These are phyloP conservation scores for Polytrichum formosum DNA, from an alignment of 225 moss, liverwort and hornwort genomes.

Conservation along the genomic window DNA sequence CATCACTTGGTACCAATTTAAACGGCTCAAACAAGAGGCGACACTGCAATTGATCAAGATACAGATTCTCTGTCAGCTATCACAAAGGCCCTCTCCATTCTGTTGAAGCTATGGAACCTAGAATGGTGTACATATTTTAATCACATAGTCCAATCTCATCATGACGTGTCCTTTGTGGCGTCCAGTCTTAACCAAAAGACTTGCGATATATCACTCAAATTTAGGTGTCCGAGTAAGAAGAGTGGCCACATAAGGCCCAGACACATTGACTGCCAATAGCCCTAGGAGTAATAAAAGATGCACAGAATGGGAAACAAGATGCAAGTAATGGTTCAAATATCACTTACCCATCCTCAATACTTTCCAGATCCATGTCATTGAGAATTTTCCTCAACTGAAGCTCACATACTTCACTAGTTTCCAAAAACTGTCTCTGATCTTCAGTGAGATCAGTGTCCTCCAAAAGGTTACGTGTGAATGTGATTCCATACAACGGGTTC, in stretches of 20 bases:
- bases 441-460: conserved; percentile 55
- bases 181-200: no score
- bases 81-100: no score
- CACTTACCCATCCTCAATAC: conserved; percentile 52
- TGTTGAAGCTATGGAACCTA: no score
- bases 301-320: neutral
- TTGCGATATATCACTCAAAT: no score
- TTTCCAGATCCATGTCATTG: conserved; percentile 60
- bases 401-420: conserved; percentile 55
- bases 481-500: conserved; percentile 53
- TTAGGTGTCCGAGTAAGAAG: no score
- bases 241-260: no score
- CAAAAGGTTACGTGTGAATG: conserved; percentile 45
- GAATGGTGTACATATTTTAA: no score
- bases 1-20: neutral
- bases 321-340: neutral
- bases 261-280: no score
- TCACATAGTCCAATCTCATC: no score
- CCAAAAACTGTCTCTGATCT: conserved; percentile 55
- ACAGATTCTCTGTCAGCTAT: no score
- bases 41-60: neutral
- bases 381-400: conserved; percentile 48
- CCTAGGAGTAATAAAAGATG: no score
- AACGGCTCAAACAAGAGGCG: neutral
- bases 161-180: no score